These are phyloP conservation scores for Phytomonas sp. DNA, from an alignment of 208 protist genomes.

Conservation along the genomic window DNA sequence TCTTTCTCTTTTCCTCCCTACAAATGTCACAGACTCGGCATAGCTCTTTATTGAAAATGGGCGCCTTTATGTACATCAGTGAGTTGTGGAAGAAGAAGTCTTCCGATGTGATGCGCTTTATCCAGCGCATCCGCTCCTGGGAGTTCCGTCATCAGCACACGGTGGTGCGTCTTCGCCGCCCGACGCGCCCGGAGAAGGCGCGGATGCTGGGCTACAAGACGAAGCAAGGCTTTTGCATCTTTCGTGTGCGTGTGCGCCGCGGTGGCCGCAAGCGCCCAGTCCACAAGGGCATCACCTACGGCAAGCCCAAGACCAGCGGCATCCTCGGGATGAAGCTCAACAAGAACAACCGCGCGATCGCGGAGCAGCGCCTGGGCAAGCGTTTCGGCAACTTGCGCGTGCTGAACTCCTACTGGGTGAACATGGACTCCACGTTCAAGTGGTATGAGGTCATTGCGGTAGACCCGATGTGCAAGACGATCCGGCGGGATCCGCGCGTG, in stretches of 20 bases:
- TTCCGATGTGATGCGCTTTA: slow-evolving; percentile 99
- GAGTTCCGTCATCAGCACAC: slow-evolving; percentile 97
- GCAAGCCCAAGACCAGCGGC: slow-evolving; percentile 98
- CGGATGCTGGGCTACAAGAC: slow-evolving; percentile 99
- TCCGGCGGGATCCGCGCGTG: slow-evolving; percentile 97
- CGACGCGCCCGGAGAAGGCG: slow-evolving; percentile 99
- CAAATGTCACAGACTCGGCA: not conserved
- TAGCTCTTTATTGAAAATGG: slow-evolving; percentile 57
- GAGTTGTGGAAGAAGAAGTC: slow-evolving; percentile 99
- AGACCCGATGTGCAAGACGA: slow-evolving; percentile 96
- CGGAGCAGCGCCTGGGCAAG: slow-evolving; percentile 97
- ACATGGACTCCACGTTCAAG: slow-evolving; percentile 95
- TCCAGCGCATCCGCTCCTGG: slow-evolving; percentile 98
- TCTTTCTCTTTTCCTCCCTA: not conserved
- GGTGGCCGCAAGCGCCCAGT: slow-evolving; percentile 97
- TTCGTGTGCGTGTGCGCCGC: slow-evolving; percentile 97
- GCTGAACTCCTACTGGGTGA: slow-evolving; percentile 99
- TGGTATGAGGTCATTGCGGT: slow-evolving; percentile 99
- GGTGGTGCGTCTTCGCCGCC: slow-evolving; percentile 89
- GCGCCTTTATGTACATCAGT: slow-evolving; percentile 99
- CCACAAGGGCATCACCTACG: slow-evolving; percentile 96
- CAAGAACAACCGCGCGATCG: slow-evolving; percentile 93
- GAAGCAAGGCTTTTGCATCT: slow-evolving; percentile 99
- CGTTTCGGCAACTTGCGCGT: slow-evolving; percentile 95
- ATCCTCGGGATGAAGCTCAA: slow-evolving; percentile 96